phyloP scores from a whole-genome alignment of 768 basidiomycete genomes.

The Tulasnella sp. region DNA sequence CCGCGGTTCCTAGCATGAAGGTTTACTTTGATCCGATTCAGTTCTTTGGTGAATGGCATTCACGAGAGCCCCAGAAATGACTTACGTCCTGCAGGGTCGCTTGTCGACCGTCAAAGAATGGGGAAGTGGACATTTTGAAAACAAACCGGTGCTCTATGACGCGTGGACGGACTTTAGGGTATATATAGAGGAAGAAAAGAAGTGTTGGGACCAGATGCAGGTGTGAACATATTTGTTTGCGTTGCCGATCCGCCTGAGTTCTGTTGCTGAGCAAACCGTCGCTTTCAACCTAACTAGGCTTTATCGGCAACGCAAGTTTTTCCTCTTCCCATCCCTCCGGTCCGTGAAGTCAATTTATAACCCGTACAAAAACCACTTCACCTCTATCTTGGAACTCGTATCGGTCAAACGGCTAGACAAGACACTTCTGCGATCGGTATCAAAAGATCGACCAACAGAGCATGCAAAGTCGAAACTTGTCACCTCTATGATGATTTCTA shows the following conservation, averaged over 20 bases:
- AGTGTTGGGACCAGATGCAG: neutral
- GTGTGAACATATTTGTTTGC: neutral
- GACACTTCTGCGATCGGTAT: neutral
- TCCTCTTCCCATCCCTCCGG: neutral
- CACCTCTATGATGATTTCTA: neutral
- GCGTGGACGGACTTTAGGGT: neutral
- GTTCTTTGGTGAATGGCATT: too few species aligned
- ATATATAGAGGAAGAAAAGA: neutral
- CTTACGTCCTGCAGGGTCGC: too few species aligned
- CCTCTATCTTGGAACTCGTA: neutral
- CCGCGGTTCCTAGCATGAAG: too few species aligned
- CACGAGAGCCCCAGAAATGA: too few species aligned
- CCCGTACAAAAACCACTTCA: neutral
- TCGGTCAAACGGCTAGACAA: conserved; percentile 4
- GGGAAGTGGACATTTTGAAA: neutral
- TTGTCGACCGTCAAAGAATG: neutral
- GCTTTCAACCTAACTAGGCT: neutral
- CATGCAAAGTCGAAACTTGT: neutral
- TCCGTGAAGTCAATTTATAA: neutral
- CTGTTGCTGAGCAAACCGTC: neutral
- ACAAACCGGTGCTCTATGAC: neutral
- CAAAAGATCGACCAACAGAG: neutral
- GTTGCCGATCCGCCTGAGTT: neutral
- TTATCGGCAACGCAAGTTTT: neutral
- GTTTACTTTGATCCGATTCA: too few species aligned